Evolutionary conservation across 2,329 filamentous ascomycete species (phyloP).

Genomic region (Podosphaera aphanis): DNA sequence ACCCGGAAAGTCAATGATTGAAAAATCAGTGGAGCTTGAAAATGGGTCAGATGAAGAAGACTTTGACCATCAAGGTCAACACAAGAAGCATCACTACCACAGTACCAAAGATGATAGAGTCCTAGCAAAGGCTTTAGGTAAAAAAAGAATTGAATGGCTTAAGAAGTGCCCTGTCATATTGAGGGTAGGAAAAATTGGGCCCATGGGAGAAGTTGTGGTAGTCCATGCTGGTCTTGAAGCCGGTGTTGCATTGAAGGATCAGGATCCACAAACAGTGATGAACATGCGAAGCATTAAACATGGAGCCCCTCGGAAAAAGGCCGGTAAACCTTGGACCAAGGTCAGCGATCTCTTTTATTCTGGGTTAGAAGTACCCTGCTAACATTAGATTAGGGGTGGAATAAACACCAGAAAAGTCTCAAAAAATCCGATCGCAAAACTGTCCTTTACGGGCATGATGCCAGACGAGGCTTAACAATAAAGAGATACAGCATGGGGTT

Average conservation of each 20-base stretch:
- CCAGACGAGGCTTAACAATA: constrained; percentile 43
- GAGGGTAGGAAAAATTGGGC: constrained; percentile 36
- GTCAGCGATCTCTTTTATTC: constrained; percentile 5
- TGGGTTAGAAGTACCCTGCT: neutral
- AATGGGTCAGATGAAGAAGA: constrained; percentile 14
- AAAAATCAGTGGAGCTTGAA: constrained; percentile 1
- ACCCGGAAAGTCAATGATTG: too few species aligned
- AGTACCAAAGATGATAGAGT: constrained; percentile 2
- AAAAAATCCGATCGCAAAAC: constrained; percentile 25
- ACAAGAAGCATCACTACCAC: constrained; percentile 13
- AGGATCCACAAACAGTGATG: constrained; percentile 65
- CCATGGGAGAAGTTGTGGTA: constrained; percentile 41
- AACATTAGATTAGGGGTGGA: constrained; percentile 24
- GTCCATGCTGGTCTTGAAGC: constrained; percentile 77
- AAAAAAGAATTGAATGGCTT: constrained; percentile 45
- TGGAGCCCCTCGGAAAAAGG: constrained; percentile 11
- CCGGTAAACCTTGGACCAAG: constrained; percentile 14
- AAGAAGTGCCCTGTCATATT: constrained; percentile 55
- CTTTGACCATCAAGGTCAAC: constrained; percentile 10
- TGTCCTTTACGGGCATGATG: constrained; percentile 75
- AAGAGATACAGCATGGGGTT: constrained; percentile 58
- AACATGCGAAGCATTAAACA: constrained; percentile 49
- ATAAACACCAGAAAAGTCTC: constrained; percentile 22
- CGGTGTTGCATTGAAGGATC: constrained; percentile 41
- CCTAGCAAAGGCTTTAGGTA: constrained; percentile 10